Evolutionary conservation across 139 green algal genomes (phyloP).

Genomic region (Gonium pectorale): DNA sequence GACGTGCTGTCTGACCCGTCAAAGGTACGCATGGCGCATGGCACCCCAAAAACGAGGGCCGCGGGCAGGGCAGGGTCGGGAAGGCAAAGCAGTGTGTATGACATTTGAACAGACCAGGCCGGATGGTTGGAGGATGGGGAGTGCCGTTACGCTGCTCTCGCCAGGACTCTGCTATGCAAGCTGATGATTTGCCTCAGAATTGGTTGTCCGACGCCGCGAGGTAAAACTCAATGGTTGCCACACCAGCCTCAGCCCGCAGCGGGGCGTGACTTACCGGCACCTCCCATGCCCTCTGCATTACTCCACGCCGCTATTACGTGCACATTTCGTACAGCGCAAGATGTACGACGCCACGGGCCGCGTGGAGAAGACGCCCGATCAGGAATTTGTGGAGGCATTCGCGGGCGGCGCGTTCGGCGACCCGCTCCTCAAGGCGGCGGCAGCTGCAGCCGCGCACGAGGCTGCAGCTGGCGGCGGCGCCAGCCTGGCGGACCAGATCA

Average conservation of each 20-base stretch:
- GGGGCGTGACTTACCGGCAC: too few species aligned
- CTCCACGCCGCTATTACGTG: too few species aligned
- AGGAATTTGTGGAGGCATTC: conserved; percentile 89
- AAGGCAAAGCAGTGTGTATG: not conserved
- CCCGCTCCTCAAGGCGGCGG: not conserved
- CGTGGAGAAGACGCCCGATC: conserved; percentile 74
- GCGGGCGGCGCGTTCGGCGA: conserved; percentile 63
- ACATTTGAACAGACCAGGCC: too few species aligned
- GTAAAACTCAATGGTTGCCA: too few species aligned
- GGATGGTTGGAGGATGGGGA: too few species aligned
- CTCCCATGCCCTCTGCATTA: too few species aligned
- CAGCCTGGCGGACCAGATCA: conserved; percentile 73
- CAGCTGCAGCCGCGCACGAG: not conserved
- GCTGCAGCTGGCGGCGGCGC: not conserved
- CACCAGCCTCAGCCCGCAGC: too few species aligned
- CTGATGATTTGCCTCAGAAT: too few species aligned
- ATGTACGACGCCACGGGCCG: conserved; percentile 86
- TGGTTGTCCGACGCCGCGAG: too few species aligned
- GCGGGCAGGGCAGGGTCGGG: not conserved
- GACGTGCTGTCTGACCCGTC: conserved; percentile 70
- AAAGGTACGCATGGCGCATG: not conserved
- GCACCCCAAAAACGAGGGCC: too few species aligned
- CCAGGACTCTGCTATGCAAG: too few species aligned
- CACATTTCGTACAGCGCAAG: conserved; percentile 36
- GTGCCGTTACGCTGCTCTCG: too few species aligned